Evolutionary conservation across 306 rosid genomes (phyloP).

Genomic region (Carpinus viminea): DNA sequence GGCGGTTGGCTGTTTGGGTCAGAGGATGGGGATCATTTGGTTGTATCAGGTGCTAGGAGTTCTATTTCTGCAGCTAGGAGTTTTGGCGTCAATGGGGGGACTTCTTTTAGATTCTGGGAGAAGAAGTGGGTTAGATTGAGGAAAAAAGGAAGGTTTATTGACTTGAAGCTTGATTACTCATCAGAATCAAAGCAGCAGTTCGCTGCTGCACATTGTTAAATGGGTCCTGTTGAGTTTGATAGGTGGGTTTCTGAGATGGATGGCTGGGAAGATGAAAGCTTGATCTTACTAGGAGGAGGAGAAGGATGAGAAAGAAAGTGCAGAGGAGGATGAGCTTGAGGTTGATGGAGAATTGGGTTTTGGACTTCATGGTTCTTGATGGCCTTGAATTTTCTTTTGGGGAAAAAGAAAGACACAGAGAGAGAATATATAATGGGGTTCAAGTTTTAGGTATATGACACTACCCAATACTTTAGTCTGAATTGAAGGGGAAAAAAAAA

Average conservation of each 20-base stretch:
- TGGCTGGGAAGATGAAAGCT: slow-evolving; percentile 44
- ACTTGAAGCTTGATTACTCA: too few relatives aligned
- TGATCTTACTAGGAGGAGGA: slow-evolving; percentile 51
- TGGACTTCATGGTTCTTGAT: slow-evolving; percentile 34
- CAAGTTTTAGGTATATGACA: not conserved
- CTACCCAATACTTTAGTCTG: not conserved
- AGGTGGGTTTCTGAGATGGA: slow-evolving; percentile 31
- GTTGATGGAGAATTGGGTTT: slow-evolving; percentile 38
- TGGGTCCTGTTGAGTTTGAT: slow-evolving; percentile 32
- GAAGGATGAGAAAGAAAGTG: slow-evolving; percentile 39
- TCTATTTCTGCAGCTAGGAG: too few relatives aligned
- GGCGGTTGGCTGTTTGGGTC: too few relatives aligned
- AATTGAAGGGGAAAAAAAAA: not conserved
- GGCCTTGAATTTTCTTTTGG: too few relatives aligned
- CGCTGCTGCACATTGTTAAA: not conserved
- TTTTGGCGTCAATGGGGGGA: too few relatives aligned
- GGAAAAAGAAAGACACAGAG: not conserved
- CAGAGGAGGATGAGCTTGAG: slow-evolving; percentile 53
- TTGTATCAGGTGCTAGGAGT: too few relatives aligned
- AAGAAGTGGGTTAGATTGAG: too few relatives aligned
- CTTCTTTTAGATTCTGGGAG: too few relatives aligned
- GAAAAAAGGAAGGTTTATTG: too few relatives aligned
- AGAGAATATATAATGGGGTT: not conserved
- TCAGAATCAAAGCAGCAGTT: too few relatives aligned
- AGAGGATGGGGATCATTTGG: too few relatives aligned